phyloP scores from a whole-genome alignment of 2,329 filamentous ascomycete genomes.

The Paracamarosporium sp. region DNA sequence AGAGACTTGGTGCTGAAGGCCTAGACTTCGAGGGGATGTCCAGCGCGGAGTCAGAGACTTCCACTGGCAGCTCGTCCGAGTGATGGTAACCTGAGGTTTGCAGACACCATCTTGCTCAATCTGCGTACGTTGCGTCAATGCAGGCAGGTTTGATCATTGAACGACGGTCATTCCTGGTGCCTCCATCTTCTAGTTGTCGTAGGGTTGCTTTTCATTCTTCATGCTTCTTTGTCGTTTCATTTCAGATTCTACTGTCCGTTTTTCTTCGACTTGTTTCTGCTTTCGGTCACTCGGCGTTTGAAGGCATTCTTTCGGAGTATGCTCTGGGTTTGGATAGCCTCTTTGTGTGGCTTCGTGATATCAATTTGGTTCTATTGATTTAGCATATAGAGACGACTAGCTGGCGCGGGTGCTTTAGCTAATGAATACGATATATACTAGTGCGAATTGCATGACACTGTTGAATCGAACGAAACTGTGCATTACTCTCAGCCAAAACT shows the following conservation, averaged over 20 bases:
- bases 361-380: neutral
- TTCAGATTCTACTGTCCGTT: neutral
- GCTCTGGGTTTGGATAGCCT: neutral
- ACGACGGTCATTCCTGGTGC: too few species aligned
- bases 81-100: neutral
- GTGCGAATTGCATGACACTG: neutral
- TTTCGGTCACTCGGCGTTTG: neutral
- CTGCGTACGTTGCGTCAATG: neutral
- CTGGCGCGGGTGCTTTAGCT: neutral
- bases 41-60: slow-evolving; percentile 30
- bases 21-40: slow-evolving; percentile 33
- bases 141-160: neutral
- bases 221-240: neutral
- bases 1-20: slow-evolving; percentile 41
- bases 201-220: neutral
- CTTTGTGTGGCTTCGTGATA: slow-evolving; percentile 3
- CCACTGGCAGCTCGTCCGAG: slow-evolving; percentile 10
- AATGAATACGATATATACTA: neutral
- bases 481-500: too few species aligned
- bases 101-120: neutral
- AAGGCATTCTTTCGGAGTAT: neutral
- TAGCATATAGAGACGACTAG: neutral
- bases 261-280: neutral
- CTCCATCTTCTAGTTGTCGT: neutral
- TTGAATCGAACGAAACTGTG: too few species aligned